Percentiles rank a stretch among this genome's conserved stretches.
Evolutionary conservation across 2,329 filamentous ascomycete genomes (phyloP).

Genomic region (Scolecobasidium constrictum): DNA sequence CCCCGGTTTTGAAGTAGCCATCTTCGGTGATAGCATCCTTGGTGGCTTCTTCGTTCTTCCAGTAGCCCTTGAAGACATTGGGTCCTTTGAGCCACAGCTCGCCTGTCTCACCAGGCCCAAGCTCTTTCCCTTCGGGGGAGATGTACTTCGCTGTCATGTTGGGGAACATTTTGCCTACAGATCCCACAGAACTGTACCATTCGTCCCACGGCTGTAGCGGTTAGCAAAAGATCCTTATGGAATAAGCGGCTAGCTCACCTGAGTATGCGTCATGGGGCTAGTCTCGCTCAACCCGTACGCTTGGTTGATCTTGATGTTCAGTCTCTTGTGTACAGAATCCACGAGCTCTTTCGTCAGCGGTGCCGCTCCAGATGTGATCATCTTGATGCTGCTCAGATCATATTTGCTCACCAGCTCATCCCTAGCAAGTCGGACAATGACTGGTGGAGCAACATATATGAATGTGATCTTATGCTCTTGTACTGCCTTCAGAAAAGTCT

Average conservation of each 20-base stretch:
- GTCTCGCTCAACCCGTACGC: conserved; percentile 87
- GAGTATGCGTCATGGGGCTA: conserved; percentile 58
- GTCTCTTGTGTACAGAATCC: conserved; percentile 59
- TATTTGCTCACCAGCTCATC: conserved; percentile 69
- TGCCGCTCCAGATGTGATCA: conserved; percentile 80
- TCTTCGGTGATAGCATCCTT: conserved; percentile 60
- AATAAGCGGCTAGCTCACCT: conserved; percentile 30
- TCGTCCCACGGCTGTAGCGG: conserved; percentile 34
- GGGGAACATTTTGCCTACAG: conserved; percentile 65
- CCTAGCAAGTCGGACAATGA: conserved; percentile 71
- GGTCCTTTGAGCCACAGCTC: conserved; percentile 62
- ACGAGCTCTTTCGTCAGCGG: conserved; percentile 75
- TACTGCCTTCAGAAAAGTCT: conserved; percentile 64
- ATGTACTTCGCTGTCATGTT: conserved; percentile 78
- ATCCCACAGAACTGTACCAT: conserved; percentile 67
- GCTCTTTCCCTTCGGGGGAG: conserved; percentile 41
- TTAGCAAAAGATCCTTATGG: background rate
- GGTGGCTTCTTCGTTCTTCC: conserved; percentile 59
- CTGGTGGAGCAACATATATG: conserved; percentile 72
- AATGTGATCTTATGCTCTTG: conserved; percentile 68
- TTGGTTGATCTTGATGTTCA: conserved; percentile 76
- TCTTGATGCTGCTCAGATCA: conserved; percentile 68
- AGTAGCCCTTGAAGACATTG: conserved; percentile 59
- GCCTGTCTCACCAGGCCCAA: conserved; percentile 48
- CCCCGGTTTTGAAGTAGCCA: conserved; percentile 61